These are phyloP conservation scores for Fusarium virguliforme DNA, from an alignment of 2,329 filamentous ascomycete species.

Conservation along the genomic window DNA sequence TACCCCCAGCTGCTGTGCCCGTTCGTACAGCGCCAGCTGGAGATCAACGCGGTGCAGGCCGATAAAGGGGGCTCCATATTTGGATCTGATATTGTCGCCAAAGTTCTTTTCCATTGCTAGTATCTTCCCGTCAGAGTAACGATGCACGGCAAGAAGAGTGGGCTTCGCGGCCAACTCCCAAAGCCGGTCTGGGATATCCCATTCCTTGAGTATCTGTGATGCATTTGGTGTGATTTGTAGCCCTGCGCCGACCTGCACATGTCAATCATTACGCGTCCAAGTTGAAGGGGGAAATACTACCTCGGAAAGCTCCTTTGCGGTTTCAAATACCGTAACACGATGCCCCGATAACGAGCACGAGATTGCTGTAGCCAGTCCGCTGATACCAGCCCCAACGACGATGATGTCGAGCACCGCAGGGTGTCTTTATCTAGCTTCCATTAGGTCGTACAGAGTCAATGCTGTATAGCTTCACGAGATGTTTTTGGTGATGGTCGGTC, in stretches of 20 bases:
- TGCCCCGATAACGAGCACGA: constrained; percentile 59
- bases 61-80: constrained; percentile 72
- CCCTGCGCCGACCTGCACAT: constrained; percentile 61
- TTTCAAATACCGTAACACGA: constrained; percentile 61
- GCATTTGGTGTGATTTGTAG: constrained; percentile 69
- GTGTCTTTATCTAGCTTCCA: not conserved
- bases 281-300: constrained; percentile 24
- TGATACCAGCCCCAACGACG: constrained; percentile 62
- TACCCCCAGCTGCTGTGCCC: constrained; percentile 69
- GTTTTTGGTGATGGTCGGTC: not conserved
- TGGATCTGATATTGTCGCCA: constrained; percentile 65
- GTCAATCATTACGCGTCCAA: not conserved
- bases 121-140: constrained; percentile 65
- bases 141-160: constrained; percentile 65
- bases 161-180: constrained; percentile 61
- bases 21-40: constrained; percentile 67
- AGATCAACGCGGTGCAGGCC: constrained; percentile 76
- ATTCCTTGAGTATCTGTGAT: constrained; percentile 66
- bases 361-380: constrained; percentile 60
- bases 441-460: not conserved
- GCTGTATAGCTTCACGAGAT: not conserved
- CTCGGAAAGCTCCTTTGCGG: constrained; percentile 59
- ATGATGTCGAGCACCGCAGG: constrained; percentile 54
- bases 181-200: constrained; percentile 65
- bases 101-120: constrained; percentile 69